Conservation (phyloP, 805 yeast species). For the Ogataea parapolymorpha region DNA sequence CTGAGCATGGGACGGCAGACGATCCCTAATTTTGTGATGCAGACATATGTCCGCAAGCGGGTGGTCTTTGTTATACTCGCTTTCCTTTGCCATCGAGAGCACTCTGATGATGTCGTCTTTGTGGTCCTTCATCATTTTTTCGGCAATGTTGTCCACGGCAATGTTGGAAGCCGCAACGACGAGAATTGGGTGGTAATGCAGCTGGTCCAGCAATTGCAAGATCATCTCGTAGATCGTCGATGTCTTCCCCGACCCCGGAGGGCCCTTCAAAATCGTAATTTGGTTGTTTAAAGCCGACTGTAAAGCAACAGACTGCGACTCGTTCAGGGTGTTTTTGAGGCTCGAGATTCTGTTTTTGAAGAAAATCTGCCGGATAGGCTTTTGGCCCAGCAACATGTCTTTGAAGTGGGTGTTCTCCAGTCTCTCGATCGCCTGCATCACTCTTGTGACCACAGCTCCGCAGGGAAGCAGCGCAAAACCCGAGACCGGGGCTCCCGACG, state of each 20-base stretch:
- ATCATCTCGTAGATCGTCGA: slow-evolving; percentile 80
- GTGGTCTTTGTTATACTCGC: slow-evolving; percentile 54
- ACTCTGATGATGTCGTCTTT: slow-evolving; percentile 54
- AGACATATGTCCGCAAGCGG: slow-evolving; percentile 57
- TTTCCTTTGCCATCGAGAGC: slow-evolving; percentile 56
- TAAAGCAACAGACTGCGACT: slow-evolving; percentile 74
- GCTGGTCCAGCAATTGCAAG: slow-evolving; percentile 62
- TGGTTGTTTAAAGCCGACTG: slow-evolving; percentile 62
- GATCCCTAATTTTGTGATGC: slow-evolving; percentile 55
- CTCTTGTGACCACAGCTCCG: slow-evolving; percentile 59
- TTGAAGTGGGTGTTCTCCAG: slow-evolving; percentile 52
- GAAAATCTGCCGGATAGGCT: slow-evolving; percentile 36
- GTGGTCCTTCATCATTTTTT: slow-evolving; percentile 52
- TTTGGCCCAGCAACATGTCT: slow-evolving; percentile 28
- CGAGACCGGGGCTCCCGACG: slow-evolving; percentile 27
- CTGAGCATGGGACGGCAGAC: slow-evolving; percentile 43
- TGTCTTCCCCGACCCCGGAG: slow-evolving; percentile 83
- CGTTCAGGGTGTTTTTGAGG: slow-evolving; percentile 53
- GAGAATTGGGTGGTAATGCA: slow-evolving; percentile 58
- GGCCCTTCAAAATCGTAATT: slow-evolving; percentile 64
- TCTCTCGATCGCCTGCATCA: slow-evolving; percentile 62
- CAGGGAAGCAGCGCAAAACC: slow-evolving; percentile 50
- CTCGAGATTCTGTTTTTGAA: slow-evolving; percentile 54
- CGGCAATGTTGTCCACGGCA: slow-evolving; percentile 75
- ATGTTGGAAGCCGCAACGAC: slow-evolving; percentile 76